Conservation (phyloP, 2,329 filamentous ascomycete genomes). For the Sphaerulina musiva region DNA sequence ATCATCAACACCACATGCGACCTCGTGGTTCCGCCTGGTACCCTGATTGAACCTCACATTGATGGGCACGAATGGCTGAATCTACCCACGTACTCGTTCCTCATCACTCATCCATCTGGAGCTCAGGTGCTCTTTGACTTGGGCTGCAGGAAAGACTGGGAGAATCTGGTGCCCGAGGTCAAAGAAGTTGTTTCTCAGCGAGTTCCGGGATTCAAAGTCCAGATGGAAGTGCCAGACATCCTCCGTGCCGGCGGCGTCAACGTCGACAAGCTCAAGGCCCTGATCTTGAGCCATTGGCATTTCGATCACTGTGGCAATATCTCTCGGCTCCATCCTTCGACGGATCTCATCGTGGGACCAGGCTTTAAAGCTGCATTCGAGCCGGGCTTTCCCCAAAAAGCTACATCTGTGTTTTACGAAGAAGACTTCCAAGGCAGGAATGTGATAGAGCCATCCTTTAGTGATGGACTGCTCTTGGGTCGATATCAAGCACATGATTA, state of each 20-base stretch:
- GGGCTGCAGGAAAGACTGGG: constrained; percentile 38
- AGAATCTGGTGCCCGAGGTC: constrained; percentile 32
- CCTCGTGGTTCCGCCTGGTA: constrained; percentile 40
- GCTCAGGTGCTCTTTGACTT: constrained; percentile 40
- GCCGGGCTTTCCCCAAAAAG: constrained; percentile 42
- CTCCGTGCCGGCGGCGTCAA: constrained; percentile 33
- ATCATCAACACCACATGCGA: constrained; percentile 21
- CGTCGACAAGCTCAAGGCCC: constrained; percentile 32
- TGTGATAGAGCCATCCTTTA: constrained; percentile 18
- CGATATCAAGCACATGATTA: constrained; percentile 39
- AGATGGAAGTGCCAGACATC: constrained; percentile 32
- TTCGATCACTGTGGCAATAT: constrained; percentile 46
- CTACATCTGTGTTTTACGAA: constrained; percentile 15
- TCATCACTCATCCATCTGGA: constrained; percentile 21
- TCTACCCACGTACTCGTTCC: constrained; percentile 18
- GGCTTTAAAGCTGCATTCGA: constrained; percentile 44
- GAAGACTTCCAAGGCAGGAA: constrained; percentile 20
- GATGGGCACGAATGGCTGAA: constrained; percentile 18
- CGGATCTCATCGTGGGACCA: constrained; percentile 48
- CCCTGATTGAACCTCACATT: constrained; percentile 68
- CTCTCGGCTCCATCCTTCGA: constrained; percentile 41
- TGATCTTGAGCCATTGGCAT: constrained; percentile 42
- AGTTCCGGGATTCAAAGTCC: constrained; percentile 23
- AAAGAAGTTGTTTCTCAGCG: constrained; percentile 11
- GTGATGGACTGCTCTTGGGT: constrained; percentile 33